phyloP scores from a whole-genome alignment of 371 early-diverging fungal genomes.

The Rhizopus stolonifer region DNA sequence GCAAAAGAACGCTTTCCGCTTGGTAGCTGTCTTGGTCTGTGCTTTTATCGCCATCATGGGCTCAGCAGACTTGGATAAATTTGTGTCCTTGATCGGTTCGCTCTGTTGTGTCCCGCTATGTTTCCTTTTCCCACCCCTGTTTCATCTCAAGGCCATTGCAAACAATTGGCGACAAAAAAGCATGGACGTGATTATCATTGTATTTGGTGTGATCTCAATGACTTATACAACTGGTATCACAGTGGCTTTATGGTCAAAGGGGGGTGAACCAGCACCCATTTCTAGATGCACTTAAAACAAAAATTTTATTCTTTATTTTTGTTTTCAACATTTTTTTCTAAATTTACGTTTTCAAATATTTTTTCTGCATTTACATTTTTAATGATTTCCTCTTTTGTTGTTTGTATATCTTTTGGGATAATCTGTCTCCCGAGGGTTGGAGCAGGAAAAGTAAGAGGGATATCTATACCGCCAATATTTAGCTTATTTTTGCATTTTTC shows the following conservation, averaged over 20 bases:
- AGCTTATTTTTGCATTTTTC: slow-evolving; percentile 56
- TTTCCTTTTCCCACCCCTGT: slow-evolving; percentile 80
- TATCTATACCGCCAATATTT: slow-evolving; percentile 22
- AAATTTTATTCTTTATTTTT: background rate
- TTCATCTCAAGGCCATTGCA: slow-evolving; percentile 71
- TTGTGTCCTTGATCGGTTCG: slow-evolving; percentile 86
- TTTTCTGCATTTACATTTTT: too few species aligned
- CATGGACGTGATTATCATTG: slow-evolving; percentile 61
- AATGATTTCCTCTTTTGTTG: too few species aligned
- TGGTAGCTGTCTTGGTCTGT: slow-evolving; percentile 55
- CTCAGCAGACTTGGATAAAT: slow-evolving; percentile 73
- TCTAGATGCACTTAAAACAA: slow-evolving; percentile 29
- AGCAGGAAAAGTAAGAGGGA: slow-evolving; percentile 22
- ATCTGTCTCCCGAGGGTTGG: slow-evolving; percentile 57
- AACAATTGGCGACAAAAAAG: slow-evolving; percentile 34
- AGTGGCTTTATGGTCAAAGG: slow-evolving; percentile 59
- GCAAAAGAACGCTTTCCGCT: slow-evolving; percentile 84
- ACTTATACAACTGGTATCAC: slow-evolving; percentile 78
- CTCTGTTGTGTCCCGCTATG: slow-evolving; percentile 73
- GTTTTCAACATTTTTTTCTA: slow-evolving; percentile 26
- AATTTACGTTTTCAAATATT: too few species aligned
- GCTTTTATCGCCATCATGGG: slow-evolving; percentile 75
- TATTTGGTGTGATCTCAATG: slow-evolving; percentile 74
- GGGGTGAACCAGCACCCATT: slow-evolving; percentile 30
- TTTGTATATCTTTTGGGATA: background rate